phyloP scores from a whole-genome alignment of 2,329 filamentous ascomycete species.

The Amylocarpus encephaloides region DNA sequence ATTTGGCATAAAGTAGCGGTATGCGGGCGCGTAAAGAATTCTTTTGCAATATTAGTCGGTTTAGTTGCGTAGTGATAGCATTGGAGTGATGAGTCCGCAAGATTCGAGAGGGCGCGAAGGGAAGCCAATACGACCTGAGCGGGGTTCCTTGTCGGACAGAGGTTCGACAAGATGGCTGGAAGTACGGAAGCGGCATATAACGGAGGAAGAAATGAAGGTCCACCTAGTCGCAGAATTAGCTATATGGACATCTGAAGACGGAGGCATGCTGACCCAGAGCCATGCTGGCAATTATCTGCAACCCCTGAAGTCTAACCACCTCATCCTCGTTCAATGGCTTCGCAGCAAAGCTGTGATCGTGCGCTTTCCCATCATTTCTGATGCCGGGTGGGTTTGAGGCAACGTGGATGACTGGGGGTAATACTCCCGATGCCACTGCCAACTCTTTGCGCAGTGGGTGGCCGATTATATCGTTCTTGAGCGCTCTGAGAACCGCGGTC shows the following conservation, averaged over 20 bases:
- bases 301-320: slow-evolving; percentile 65
- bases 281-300: slow-evolving; percentile 78
- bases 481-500: slow-evolving; percentile 55
- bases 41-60: slow-evolving; percentile 50
- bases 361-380: slow-evolving; percentile 42
- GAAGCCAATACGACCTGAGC: slow-evolving; percentile 65
- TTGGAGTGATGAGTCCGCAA: slow-evolving; percentile 58
- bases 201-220: slow-evolving; percentile 69
- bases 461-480: slow-evolving; percentile 89
- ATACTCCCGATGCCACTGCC: slow-evolving; percentile 64
- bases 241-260: neutral
- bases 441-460: slow-evolving; percentile 80
- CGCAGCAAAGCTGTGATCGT: slow-evolving; percentile 37
- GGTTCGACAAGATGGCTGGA: slow-evolving; percentile 61
- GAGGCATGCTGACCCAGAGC: slow-evolving; percentile 61
- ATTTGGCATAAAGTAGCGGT: slow-evolving; percentile 60
- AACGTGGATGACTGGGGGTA: slow-evolving; percentile 53
- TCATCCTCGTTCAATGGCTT: slow-evolving; percentile 54
- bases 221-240: slow-evolving; percentile 47
- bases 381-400: slow-evolving; percentile 36
- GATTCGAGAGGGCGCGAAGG: slow-evolving; percentile 65
- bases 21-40: slow-evolving; percentile 56
- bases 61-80: slow-evolving; percentile 42
- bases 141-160: slow-evolving; percentile 60
- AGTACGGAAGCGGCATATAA: slow-evolving; percentile 63